These are phyloP conservation scores for Pyrus pyrifolia DNA, from an alignment of 306 rosid species.

Conservation along the genomic window DNA sequence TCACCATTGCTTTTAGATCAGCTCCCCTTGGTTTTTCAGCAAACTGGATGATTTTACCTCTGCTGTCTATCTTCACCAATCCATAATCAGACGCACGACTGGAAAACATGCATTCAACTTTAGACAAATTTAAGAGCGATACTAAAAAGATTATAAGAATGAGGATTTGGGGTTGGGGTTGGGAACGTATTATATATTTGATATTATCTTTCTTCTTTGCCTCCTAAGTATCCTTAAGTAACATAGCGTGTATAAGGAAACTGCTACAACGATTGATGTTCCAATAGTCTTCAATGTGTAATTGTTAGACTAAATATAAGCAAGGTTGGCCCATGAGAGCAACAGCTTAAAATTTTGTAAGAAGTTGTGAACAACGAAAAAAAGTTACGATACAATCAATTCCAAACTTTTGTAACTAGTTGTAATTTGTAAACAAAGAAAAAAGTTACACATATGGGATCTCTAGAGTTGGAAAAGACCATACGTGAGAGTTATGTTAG, in stretches of 20 bases:
- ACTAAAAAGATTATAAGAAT: background rate
- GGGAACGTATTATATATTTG: background rate
- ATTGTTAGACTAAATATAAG: background rate
- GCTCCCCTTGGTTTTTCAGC: conserved; percentile 72
- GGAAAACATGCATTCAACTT: conserved; percentile 23
- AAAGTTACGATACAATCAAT: background rate
- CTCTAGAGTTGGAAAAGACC: background rate
- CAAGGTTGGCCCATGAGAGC: background rate
- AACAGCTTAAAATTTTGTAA: background rate
- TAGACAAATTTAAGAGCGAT: background rate
- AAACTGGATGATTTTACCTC: conserved; percentile 61
- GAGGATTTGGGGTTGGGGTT: background rate
- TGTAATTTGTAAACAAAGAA: too few relatives aligned
- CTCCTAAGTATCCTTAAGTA: background rate
- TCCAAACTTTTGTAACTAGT: background rate
- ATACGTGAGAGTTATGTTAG: background rate
- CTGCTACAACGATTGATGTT: background rate
- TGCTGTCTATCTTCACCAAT: conserved; percentile 66
- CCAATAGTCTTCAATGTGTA: background rate
- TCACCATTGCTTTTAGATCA: conserved; percentile 73
- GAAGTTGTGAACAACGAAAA: background rate
- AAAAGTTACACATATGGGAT: background rate
- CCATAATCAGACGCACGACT: conserved; percentile 91
- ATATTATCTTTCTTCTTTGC: background rate
- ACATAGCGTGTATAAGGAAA: background rate